phyloP scores from a whole-genome alignment of 2,329 filamentous ascomycete genomes.

The Alternaria angustiovoidea region DNA sequence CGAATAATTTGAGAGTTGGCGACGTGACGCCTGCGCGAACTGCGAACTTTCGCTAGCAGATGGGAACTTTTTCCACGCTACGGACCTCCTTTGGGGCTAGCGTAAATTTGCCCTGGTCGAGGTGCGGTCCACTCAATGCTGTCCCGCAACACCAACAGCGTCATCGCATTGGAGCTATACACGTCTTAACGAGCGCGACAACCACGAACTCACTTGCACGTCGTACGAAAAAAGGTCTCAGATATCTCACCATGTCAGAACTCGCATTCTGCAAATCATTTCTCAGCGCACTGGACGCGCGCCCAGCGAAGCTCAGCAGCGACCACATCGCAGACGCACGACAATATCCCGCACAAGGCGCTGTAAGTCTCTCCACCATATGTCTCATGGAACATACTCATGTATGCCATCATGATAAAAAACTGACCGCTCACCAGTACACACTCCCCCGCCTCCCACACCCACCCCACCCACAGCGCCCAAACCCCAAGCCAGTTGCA shows the following conservation, averaged over 20 bases:
- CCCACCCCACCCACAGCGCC: conserved; percentile 59
- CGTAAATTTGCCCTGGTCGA: conserved; percentile 3
- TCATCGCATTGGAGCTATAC: conserved; percentile 35
- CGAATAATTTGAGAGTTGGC: conserved; percentile 4
- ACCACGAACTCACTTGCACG: not conserved
- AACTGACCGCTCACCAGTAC: conserved; percentile 60
- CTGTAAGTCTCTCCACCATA: conserved; percentile 64
- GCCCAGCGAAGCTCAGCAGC: conserved; percentile 80
- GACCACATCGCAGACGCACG: conserved; percentile 91
- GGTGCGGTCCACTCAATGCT: conserved; percentile 3
- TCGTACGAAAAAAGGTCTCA: not conserved
- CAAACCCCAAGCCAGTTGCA: conserved; percentile 56
- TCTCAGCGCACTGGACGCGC: conserved; percentile 78
- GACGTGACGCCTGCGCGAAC: conserved; percentile 20
- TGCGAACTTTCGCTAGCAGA: conserved; percentile 30
- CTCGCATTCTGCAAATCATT: conserved; percentile 84
- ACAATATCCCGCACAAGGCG: conserved; percentile 76
- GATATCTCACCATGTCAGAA: conserved; percentile 61
- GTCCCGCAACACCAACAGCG: conserved; percentile 38
- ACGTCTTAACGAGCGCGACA: conserved; percentile 2
- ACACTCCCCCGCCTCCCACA: conserved; percentile 74
- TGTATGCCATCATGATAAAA: too few relatives aligned
- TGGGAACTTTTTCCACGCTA: conserved; percentile 25
- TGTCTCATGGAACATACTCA: accelerated
- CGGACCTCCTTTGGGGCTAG: conserved; percentile 20